Evolutionary conservation across 768 basidiomycete genomes (phyloP).

Genomic region (Rhodotorula toruloides): DNA sequence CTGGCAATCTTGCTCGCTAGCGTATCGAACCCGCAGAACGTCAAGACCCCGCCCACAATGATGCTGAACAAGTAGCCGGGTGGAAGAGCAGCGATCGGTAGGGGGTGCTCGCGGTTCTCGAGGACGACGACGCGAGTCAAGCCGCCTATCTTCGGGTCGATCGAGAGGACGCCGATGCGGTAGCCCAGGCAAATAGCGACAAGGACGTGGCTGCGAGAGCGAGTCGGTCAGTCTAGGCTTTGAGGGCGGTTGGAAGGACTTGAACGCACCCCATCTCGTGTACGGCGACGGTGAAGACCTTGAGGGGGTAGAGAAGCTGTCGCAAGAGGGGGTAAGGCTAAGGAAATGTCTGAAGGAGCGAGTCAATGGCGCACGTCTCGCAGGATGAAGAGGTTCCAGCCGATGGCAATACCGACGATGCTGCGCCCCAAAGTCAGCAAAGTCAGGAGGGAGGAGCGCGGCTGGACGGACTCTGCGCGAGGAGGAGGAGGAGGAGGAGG

Average conservation of each 20-base stretch:
- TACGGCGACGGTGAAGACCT: constrained; percentile 29
- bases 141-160: constrained; percentile 37
- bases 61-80: constrained; percentile 30
- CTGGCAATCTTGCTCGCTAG: constrained; percentile 39
- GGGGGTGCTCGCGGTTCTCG: constrained; percentile 10
- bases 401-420: constrained; percentile 36
- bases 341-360: not conserved
- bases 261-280: constrained; percentile 35
- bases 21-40: constrained; percentile 39
- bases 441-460: not conserved
- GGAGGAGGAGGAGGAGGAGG: not conserved
- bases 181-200: constrained; percentile 22
- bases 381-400: constrained; percentile 39
- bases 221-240: not conserved
- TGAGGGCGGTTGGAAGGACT: not conserved
- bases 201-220: constrained; percentile 31
- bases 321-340: not conserved
- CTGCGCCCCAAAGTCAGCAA: not conserved
- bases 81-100: constrained; percentile 17
- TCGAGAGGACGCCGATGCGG: constrained; percentile 21
- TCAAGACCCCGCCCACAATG: constrained; percentile 29
- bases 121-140: constrained; percentile 5
- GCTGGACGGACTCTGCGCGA: constrained; percentile 5
- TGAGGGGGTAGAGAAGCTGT: constrained; percentile 39
- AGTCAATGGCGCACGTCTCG: constrained; percentile 16